A percentile compares a stretch with the other conserved stretches of the same genome.
Evolutionary conservation across 78 protist species (phyloP).

Genomic region (Protostelium mycophagum): DNA sequence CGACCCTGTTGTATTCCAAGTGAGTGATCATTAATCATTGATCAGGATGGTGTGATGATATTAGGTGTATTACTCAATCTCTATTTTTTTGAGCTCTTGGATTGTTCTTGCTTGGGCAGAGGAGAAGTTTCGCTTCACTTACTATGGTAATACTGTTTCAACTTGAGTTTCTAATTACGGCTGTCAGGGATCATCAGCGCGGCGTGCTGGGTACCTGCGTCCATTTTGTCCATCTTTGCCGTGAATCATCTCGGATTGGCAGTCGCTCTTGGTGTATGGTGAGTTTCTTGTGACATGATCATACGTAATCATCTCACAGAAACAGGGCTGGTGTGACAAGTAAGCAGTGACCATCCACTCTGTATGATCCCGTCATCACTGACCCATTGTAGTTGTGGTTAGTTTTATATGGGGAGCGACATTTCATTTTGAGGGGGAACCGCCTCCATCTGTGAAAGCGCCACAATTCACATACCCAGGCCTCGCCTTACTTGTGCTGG

Average conservation of each 20-base stretch:
- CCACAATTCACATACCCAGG: neutral
- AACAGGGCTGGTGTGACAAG: neutral
- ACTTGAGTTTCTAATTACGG: neutral
- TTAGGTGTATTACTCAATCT: neutral
- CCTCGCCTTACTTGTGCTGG: neutral
- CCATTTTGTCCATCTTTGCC: neutral
- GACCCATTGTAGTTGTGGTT: neutral
- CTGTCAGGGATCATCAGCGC: neutral
- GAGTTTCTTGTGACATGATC: neutral
- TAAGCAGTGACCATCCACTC: neutral
- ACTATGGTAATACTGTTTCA: neutral
- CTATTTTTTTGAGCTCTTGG: neutral
- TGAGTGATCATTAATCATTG: neutral
- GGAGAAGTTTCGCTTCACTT: neutral
- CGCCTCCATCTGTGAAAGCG: neutral
- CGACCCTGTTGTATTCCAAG: neutral
- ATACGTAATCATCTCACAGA: neutral
- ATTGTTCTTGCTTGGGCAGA: neutral
- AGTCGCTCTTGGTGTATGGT: neutral
- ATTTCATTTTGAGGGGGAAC: too few relatives aligned
- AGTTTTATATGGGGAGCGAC: neutral
- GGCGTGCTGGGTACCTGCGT: neutral
- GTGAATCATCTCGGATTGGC: neutral
- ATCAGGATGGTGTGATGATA: neutral
- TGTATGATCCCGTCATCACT: too few relatives aligned